A percentile compares a stretch with the other conserved stretches of the same genome.
Conservation (phyloP, 169 alveolate species). For the Eimeria acervulina region DNA sequence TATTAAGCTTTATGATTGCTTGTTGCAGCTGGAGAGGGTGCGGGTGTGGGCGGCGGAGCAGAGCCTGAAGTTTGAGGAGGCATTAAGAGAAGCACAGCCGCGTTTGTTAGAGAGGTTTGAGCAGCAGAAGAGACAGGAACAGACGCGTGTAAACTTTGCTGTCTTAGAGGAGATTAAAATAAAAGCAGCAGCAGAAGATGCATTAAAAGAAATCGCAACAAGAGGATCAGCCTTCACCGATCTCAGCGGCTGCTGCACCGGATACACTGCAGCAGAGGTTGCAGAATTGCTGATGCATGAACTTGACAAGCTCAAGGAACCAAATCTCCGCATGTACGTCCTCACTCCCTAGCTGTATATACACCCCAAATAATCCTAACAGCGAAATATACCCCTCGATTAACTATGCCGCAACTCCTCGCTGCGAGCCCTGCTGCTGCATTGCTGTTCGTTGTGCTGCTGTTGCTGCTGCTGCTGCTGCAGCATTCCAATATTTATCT, state of each 20-base stretch:
- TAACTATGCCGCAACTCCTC: neutral
- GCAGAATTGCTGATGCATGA: constrained; percentile 9
- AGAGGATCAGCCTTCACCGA: constrained; percentile 10
- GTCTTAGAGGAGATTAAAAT: neutral
- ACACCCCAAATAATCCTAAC: neutral
- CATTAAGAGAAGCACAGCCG: constrained; percentile 24
- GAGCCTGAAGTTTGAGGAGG: neutral
- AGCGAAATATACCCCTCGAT: too few relatives aligned
- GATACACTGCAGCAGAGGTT: neutral
- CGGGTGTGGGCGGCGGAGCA: constrained; percentile 13
- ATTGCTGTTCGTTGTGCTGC: neutral
- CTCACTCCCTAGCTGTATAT: neutral
- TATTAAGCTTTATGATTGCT: too few relatives aligned
- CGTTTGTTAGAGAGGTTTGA: neutral
- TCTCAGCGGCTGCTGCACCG: neutral
- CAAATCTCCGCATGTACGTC: neutral
- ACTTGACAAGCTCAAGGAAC: neutral
- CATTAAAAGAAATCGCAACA: neutral
- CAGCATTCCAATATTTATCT: constrained; percentile 2
- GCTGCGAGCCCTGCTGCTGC: neutral
- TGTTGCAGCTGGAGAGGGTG: neutral
- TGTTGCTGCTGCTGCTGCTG: constrained; percentile 35
- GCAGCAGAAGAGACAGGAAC: neutral
- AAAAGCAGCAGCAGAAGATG: neutral
- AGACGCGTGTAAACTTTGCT: neutral